phyloP scores from a whole-genome alignment of 169 alveolate genomes.

The Hepatocystis sp. region DNA sequence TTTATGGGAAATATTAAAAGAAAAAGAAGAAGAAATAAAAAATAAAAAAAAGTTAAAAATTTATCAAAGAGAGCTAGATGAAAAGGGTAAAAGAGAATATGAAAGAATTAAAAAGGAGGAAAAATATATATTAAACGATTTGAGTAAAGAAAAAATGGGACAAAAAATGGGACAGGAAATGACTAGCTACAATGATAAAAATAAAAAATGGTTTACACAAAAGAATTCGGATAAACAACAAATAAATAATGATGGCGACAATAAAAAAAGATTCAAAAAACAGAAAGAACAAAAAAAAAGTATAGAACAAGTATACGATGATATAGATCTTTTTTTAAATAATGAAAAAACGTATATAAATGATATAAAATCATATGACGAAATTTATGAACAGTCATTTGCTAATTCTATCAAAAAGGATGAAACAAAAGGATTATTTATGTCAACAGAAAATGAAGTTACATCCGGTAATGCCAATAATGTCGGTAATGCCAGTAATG shows the following conservation, averaged over 20 bases:
- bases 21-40: constrained; percentile 49
- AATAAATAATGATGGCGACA: background rate
- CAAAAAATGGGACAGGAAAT: background rate
- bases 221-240: background rate
- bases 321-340: constrained; percentile 34
- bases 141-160: background rate
- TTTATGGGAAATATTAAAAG: constrained; percentile 65
- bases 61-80: constrained; percentile 41
- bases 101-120: constrained; percentile 58
- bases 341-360: constrained; percentile 21
- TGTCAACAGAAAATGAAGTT: too few relatives aligned
- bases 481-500: too few relatives aligned
- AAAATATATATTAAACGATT: constrained; percentile 3
- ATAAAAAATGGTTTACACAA: background rate
- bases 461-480: too few relatives aligned
- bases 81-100: constrained; percentile 31
- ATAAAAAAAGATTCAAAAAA: constrained; percentile 5
- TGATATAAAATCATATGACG: constrained; percentile 65
- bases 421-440: too few relatives aligned
- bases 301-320: constrained; percentile 12
- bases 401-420: too few relatives aligned
- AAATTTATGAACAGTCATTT: constrained; percentile 19
- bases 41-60: constrained; percentile 27
- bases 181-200: background rate
- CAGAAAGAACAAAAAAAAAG: background rate